Conservation (phyloP, 139 green algal species). For the Diplosphaera chodatii region DNA sequence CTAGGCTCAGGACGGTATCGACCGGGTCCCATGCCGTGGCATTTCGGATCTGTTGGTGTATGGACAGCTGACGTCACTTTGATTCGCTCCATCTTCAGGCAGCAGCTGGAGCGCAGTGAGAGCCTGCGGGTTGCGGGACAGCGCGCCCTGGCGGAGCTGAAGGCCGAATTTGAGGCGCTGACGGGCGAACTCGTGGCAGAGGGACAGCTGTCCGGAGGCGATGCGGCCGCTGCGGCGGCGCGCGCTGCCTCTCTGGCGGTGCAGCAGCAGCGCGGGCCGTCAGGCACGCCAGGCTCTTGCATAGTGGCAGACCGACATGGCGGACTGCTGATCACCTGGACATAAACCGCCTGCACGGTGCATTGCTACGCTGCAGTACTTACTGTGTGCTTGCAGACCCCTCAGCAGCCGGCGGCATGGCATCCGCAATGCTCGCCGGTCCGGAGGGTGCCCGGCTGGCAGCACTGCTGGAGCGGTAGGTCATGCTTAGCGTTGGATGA, state of each 20-base stretch:
- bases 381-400: no score
- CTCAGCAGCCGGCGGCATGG: background rate
- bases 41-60: no score
- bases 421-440: background rate
- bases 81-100: no score
- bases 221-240: background rate
- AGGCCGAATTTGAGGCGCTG: constrained; percentile 12
- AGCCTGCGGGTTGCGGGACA: background rate
- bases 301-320: no score
- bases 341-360: no score
- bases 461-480: background rate
- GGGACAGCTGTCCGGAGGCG: background rate
- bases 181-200: background rate
- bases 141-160: constrained; percentile 5
- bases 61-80: no score
- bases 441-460: background rate
- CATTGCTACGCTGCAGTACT: no score
- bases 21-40: no score
- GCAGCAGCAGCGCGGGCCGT: background rate
- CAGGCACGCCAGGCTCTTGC: no score
- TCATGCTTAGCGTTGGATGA: no score
- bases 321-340: no score
- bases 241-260: background rate
- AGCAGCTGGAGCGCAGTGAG: constrained; percentile 6
- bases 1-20: no score